Evolutionary conservation across 305 asterid species (phyloP).

Genomic region (Ruellia speciosa): DNA sequence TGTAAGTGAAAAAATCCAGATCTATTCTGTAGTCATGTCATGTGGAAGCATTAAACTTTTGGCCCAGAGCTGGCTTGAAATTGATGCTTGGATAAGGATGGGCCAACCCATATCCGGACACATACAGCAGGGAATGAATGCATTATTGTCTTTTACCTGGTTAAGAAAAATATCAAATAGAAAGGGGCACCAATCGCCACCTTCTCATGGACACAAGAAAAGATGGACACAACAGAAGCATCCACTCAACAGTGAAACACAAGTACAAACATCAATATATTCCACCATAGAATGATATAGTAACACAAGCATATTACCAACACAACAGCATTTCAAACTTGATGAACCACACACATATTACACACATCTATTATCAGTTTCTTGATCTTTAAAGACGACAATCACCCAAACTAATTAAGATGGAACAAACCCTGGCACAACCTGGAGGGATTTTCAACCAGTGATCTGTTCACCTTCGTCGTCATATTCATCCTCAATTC

Average conservation of each 20-base stretch:
- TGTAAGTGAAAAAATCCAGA: no score
- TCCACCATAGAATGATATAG: neutral
- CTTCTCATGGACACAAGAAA: neutral
- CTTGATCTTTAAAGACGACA: neutral
- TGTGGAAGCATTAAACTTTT: no score
- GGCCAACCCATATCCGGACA: no score
- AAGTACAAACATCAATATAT: neutral
- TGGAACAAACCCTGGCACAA: slow-evolving; percentile 19
- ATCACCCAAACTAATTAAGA: slow-evolving; percentile 10
- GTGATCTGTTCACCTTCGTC: slow-evolving; percentile 23
- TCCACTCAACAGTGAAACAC: neutral
- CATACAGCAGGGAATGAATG: no score
- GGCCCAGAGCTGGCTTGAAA: no score
- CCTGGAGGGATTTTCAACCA: slow-evolving; percentile 15
- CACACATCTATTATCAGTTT: neutral
- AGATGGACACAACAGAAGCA: neutral
- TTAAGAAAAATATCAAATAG: no score
- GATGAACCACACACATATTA: neutral
- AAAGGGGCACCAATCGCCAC: neutral
- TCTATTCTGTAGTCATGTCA: no score
- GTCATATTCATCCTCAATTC: slow-evolving; percentile 26
- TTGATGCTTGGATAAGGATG: no score
- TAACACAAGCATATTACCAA: neutral
- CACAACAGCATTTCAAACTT: neutral
- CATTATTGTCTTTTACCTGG: no score